These are phyloP conservation scores for Aristolochia californica DNA, from an alignment of 164 flowering plant genomes.

Conservation along the genomic window DNA sequence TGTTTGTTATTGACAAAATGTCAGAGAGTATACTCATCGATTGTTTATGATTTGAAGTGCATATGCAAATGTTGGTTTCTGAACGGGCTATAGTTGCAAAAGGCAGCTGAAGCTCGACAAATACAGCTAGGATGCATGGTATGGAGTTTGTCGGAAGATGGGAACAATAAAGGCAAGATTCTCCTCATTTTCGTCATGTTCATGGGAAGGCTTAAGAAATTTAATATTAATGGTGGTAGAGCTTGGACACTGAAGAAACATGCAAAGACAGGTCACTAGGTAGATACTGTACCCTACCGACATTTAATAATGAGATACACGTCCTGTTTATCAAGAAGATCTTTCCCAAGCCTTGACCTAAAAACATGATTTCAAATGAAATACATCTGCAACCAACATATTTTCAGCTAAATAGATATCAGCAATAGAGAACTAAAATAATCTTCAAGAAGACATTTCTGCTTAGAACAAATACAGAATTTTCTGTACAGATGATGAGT, in stretches of 20 bases:
- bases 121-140: slow-evolving; percentile 33
- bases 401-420: too few species aligned
- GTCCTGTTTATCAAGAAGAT: too few species aligned
- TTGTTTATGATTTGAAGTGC: slow-evolving; percentile 29
- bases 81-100: slow-evolving; percentile 54
- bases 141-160: slow-evolving; percentile 58
- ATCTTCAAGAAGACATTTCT: too few species aligned
- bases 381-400: too few species aligned
- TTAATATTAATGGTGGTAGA: slow-evolving; percentile 36
- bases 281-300: too few species aligned
- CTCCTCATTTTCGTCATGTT: slow-evolving; percentile 52
- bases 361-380: too few species aligned
- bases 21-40: background rate
- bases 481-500: too few species aligned
- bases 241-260: slow-evolving; percentile 27
- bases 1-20: background rate
- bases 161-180: slow-evolving; percentile 43
- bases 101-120: slow-evolving; percentile 17
- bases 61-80: slow-evolving; percentile 68
- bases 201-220: slow-evolving; percentile 59
- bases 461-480: too few species aligned
- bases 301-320: too few species aligned
- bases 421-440: too few species aligned
- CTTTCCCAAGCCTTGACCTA: too few species aligned
- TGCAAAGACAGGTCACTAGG: background rate